Conservation (phyloP, 768 basidiomycete genomes). For the Trametes cubensis region DNA sequence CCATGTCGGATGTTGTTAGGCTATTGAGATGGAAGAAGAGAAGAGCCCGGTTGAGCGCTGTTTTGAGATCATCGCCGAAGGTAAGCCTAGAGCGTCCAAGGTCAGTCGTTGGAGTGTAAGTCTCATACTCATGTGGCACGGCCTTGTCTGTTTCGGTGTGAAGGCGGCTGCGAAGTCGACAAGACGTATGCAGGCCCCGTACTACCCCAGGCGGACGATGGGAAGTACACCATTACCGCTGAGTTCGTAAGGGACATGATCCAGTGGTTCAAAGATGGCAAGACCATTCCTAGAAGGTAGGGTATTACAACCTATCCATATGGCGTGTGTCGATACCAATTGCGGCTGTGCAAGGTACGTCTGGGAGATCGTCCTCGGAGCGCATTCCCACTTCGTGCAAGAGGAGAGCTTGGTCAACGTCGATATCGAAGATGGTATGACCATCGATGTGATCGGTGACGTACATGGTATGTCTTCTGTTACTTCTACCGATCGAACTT, state of each 20-base stretch:
- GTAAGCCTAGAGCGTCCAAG: conserved; percentile 39
- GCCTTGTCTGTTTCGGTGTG: background rate
- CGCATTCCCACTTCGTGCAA: conserved; percentile 69
- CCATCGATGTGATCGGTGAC: conserved; percentile 94
- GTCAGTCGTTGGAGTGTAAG: background rate
- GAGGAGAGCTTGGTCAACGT: conserved; percentile 85
- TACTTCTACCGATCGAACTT: conserved; percentile 1
- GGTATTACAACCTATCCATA: background rate
- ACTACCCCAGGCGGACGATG: conserved; percentile 58
- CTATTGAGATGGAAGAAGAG: conserved; percentile 92
- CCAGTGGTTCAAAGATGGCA: conserved; percentile 92
- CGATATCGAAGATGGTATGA: conserved; percentile 71
- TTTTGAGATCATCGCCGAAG: conserved; percentile 76
- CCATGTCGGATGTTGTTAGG: conserved; percentile 46
- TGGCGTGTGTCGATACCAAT: too few species aligned
- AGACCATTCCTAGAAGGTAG: conserved; percentile 83
- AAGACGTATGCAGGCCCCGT: conserved; percentile 73
- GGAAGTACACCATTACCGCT: conserved; percentile 71
- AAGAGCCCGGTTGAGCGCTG: conserved; percentile 77
- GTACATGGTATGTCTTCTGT: conserved; percentile 69
- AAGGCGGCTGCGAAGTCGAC: conserved; percentile 82
- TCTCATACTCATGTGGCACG: background rate
- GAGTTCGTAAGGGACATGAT: conserved; percentile 88
- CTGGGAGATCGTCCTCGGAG: conserved; percentile 95
- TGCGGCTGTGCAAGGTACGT: conserved; percentile 57